These are phyloP conservation scores for Lenzites betulinus DNA, from an alignment of 768 basidiomycete species.

Conservation along the genomic window DNA sequence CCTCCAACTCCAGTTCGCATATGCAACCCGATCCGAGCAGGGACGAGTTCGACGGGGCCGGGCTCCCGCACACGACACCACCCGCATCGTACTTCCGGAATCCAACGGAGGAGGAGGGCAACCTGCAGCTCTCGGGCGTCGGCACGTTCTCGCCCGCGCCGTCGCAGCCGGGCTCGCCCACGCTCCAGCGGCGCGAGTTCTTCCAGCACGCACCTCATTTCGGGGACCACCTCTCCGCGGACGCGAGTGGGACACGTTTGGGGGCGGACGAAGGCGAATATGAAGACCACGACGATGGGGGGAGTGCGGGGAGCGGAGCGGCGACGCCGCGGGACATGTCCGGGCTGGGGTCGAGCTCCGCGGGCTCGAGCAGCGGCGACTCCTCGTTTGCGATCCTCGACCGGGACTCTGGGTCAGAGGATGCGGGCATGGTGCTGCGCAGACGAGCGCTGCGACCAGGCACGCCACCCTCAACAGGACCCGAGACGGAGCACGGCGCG, in stretches of 20 bases:
- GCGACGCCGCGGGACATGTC: conserved; percentile 16
- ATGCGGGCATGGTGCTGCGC: conserved; percentile 25
- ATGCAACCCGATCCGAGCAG: no score
- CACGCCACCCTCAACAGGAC: not conserved
- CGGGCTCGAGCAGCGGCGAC: conserved; percentile 27
- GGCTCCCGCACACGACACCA: conserved; percentile 9
- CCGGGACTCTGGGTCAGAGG: conserved; percentile 28
- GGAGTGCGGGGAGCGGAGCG: conserved; percentile 5
- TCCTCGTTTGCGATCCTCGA: conserved; percentile 30
- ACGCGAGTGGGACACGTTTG: no score
- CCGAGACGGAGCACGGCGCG: conserved; percentile 13
- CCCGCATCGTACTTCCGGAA: conserved; percentile 22
- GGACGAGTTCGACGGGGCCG: not conserved
- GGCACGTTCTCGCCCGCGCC: conserved; percentile 73
- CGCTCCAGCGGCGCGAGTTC: conserved; percentile 34
- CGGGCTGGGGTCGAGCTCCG: conserved; percentile 9
- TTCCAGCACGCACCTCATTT: conserved; percentile 15
- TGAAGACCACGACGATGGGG: not conserved
- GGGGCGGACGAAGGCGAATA: no score
- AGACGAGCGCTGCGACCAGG: conserved; percentile 22
- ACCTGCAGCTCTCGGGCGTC: conserved; percentile 64
- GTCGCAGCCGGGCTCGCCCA: conserved; percentile 68
- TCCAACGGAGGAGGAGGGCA: conserved; percentile 34
- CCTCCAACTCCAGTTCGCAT: not conserved
- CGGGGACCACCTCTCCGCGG: conserved; percentile 5